Evolutionary conservation across 2,329 filamentous ascomycete genomes (phyloP), one percentile per base, ranked within the genome.

Genomic region (Geoglossum cookeanum): DNA sequence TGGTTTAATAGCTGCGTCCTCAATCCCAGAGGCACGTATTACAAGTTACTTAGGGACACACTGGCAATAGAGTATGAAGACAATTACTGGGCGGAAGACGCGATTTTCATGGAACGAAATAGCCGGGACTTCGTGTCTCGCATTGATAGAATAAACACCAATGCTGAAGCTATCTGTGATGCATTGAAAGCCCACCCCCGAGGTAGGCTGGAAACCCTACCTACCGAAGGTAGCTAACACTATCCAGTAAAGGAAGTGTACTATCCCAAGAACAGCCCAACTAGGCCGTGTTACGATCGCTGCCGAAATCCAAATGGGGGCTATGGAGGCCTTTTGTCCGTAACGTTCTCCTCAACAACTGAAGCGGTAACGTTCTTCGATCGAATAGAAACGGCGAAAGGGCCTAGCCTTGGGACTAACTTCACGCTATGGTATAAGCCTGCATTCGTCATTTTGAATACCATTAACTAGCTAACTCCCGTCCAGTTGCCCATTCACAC

Each of bases 41-140:
- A 95, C 68, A 57, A 68, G 2, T 63, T 71, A 0, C 70, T 98
- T n/a, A 91, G 88, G 66, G 66, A 73, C 4, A 74, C 76, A n/a
- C 79, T 87, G 67, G 70, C 71, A 3, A 67, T 69, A 7, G 79
- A 85, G 48, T 92, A 85, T 67, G 87, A 94, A 70, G 88, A 96
- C 68, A 89, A 86, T 57, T 89, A 92, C 68, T 98, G 92, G 88
- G 81, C 85, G 17, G 91, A 96, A 72, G 92, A 98, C 70, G 81
- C 85, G 54, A 81, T 98, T 44, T 95, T 96, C 71, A 83, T 98
- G 72, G 92, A 98, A 71, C 80, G 91, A 61, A 98, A 98, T 70
- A 96, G 89, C 68, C 84, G 92, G 15, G 89, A 97, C 71, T 97
- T 96, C 68, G 78, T 84, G 22, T 78, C 79, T 15, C 80, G 92